Evolutionary conservation across 164 flowering plant genomes (phyloP), one percentile per base, ranked within the genome.

Genomic region (Macadamia tetraphylla): DNA sequence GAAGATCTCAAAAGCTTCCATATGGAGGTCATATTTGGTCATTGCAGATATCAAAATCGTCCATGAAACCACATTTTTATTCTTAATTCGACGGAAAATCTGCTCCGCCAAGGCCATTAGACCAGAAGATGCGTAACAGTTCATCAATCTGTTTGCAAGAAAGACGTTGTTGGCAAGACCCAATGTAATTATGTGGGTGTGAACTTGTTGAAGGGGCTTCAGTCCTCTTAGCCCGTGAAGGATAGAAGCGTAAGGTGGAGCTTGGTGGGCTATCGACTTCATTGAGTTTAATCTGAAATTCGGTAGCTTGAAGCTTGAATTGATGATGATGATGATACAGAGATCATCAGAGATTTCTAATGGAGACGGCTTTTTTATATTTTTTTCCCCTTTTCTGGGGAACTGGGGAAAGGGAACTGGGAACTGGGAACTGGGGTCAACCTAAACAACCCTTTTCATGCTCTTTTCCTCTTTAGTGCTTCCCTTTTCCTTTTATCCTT

Each of bases 41-140:
- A 64, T 74, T 72, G 81, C 84, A 71, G 77, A 80, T 69, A 83
- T 62, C 71, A 81, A 73, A 61, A 77, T 68, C 3, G 82, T 83
- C 82, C 81, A 83, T 46, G 85, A 80, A 58, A 80, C 78, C 35
- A 82, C 68, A 58, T 82, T 82, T 65, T 76, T 82, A 44, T 31
- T 1, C 17, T 49, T 62, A 51, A 71, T 75, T 43, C 42, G 69
- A 8, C 58, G 60, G 40, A 83, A 78, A 32, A 77, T 61, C 10
- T 69, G 67, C 60, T 74, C 74, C 40, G 82, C 70, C 12, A 44
- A 29, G 11, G 49, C 12, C 49, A 70, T 57, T n/a, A 70, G 65
- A 30, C 76, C 78, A 48, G 62, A 77, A 15, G 61, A 68, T 18
- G 74, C 71, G 69, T 79, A 83, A 1, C 73, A 66, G 40, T 83